Conservation (phyloP, 768 basidiomycete species). For the Serendipita sp. region DNA sequence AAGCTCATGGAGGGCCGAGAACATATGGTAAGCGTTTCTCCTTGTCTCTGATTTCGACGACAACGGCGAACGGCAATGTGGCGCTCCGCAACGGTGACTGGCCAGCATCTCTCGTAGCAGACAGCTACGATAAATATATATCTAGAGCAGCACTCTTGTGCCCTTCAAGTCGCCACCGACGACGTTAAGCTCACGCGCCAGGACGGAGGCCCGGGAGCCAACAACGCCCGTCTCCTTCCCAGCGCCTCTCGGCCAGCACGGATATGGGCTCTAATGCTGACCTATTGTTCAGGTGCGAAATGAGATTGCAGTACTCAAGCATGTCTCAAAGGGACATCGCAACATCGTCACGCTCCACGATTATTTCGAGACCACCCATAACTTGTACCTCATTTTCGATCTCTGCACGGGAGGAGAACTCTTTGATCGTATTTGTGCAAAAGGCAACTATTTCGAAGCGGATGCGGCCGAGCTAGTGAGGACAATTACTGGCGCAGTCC, state of each 20-base stretch:
- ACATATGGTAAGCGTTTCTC: conserved; percentile 59
- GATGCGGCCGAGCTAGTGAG: conserved; percentile 82
- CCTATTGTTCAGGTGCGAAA: conserved; percentile 62
- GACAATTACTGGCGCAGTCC: conserved; percentile 72
- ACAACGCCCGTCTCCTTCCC: neutral
- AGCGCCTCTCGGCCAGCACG: too few species aligned
- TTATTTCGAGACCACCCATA: conserved; percentile 94
- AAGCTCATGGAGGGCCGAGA: conserved; percentile 96
- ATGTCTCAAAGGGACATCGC: conserved; percentile 72
- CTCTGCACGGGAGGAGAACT: conserved; percentile 95
- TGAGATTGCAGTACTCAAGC: conserved; percentile 89
- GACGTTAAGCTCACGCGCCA: neutral
- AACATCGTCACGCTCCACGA: conserved; percentile 92
- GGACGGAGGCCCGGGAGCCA: neutral
- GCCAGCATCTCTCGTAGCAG: too few species aligned
- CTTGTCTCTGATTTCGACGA: neutral
- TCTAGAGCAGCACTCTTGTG: too few species aligned
- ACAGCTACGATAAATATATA: too few species aligned
- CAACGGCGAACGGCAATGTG: too few species aligned
- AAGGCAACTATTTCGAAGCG: conserved; percentile 90
- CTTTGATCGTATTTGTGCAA: conserved; percentile 97
- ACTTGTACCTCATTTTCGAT: conserved; percentile 89
- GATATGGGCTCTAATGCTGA: neutral
- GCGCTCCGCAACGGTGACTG: too few species aligned
- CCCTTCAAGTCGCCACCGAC: neutral